phyloP scores from a whole-genome alignment of 345 rosid genomes.

The Cardamine occulta region DNA sequence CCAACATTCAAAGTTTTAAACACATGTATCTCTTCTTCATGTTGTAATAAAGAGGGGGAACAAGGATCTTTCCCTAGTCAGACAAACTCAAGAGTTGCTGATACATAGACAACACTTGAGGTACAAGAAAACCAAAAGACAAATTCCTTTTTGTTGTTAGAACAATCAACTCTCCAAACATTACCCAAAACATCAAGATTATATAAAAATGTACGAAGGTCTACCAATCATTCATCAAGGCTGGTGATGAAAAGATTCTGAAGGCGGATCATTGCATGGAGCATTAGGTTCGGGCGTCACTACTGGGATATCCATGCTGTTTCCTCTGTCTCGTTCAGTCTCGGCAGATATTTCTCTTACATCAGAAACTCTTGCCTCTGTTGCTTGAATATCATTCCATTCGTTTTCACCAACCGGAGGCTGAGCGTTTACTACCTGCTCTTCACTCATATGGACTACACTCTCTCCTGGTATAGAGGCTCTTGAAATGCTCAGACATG shows the following conservation, averaged over 20 bases:
- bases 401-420: conserved; percentile 67
- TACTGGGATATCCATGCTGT: conserved; percentile 80
- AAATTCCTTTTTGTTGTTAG: conserved; percentile 31
- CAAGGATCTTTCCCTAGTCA: conserved; percentile 28
- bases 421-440: conserved; percentile 52
- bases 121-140: conserved; percentile 25
- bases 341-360: conserved; percentile 75
- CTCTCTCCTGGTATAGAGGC: conserved; percentile 43
- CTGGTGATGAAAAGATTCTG: conserved; percentile 58
- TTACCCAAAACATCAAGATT: conserved; percentile 8
- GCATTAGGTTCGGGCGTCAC: conserved; percentile 55
- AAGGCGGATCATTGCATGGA: conserved; percentile 51
- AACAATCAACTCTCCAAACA: conserved; percentile 34
- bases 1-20: background rate
- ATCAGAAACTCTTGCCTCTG: conserved; percentile 74
- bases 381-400: conserved; percentile 93
- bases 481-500: conserved; percentile 77
- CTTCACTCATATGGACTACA: conserved; percentile 60
- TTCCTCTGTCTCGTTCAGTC: conserved; percentile 55
- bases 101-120: conserved; percentile 18
- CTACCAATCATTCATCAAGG: conserved; percentile 49
- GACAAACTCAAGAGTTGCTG: conserved; percentile 25
- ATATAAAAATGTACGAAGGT: conserved; percentile 35
- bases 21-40: conserved; percentile 22
- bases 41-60: background rate